Conservation (phyloP, 495 filamentous ascomycete species). For the Terfezia claveryi region DNA sequence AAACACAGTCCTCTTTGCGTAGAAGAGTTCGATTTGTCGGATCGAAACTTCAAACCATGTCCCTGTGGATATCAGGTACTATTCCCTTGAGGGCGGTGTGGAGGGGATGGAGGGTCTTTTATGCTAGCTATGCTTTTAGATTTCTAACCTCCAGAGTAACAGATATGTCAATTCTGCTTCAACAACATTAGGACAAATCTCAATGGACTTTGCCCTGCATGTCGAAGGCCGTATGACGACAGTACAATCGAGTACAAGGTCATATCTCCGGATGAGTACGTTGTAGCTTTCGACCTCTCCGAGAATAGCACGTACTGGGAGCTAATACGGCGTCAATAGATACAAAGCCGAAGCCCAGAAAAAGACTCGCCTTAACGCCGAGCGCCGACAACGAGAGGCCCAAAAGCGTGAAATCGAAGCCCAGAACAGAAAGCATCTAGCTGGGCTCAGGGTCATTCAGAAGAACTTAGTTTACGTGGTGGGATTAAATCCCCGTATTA, state of each 20-base stretch:
- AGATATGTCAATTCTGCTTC: slow-evolving; percentile 99
- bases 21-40: slow-evolving; percentile 92
- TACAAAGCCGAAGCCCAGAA: slow-evolving; percentile 74
- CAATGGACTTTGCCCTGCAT: slow-evolving; percentile 90
- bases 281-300: slow-evolving; percentile 3
- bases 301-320: background rate
- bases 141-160: background rate
- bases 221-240: slow-evolving; percentile 82
- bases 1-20: slow-evolving; percentile 70
- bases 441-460: slow-evolving; percentile 85
- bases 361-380: slow-evolving; percentile 76
- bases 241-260: slow-evolving; percentile 91
- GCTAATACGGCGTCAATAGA: slow-evolving; percentile 16
- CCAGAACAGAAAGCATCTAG: slow-evolving; percentile 79
- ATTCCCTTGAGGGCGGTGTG: no score
- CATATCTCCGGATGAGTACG: slow-evolving; percentile 80
- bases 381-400: slow-evolving; percentile 77
- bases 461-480: slow-evolving; percentile 98
- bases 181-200: slow-evolving; percentile 95
- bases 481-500: slow-evolving; percentile 70
- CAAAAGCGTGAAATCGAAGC: slow-evolving; percentile 92
- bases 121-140: slow-evolving; percentile 1
- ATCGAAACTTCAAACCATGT: slow-evolving; percentile 93
- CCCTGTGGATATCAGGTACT: slow-evolving; percentile 92
- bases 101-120: background rate